A percentile compares a stretch with the other conserved stretches of the same genome.
These are phyloP conservation scores for Thermomucor indicae-seudaticae DNA, from an alignment of 371 early-diverging fungal genomes.

Conservation along the genomic window DNA sequence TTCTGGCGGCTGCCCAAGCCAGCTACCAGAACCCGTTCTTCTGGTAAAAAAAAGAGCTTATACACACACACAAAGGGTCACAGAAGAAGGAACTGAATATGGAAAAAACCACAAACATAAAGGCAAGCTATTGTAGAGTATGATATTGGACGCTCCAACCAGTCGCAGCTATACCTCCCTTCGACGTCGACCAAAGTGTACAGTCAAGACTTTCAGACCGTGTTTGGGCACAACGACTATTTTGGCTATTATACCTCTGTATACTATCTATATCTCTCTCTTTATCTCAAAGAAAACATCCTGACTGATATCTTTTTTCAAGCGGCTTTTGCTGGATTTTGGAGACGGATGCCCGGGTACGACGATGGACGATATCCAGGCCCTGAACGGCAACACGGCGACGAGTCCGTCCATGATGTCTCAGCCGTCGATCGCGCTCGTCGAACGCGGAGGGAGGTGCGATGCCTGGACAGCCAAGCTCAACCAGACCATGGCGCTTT, in stretches of 20 bases:
- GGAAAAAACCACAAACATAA: background rate
- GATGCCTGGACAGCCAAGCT: slow-evolving; percentile 34
- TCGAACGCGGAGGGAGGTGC: slow-evolving; percentile 21
- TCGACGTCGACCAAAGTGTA: slow-evolving; percentile 23
- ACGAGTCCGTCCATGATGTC: slow-evolving; percentile 9
- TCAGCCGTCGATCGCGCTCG: slow-evolving; percentile 24
- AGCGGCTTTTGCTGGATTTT: slow-evolving; percentile 16
- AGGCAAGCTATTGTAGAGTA: slow-evolving; percentile 11
- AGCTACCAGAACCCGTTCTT: slow-evolving; percentile 6
- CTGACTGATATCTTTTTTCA: background rate
- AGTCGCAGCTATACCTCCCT: background rate
- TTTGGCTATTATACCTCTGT: slow-evolving; percentile 17
- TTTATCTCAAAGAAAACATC: background rate
- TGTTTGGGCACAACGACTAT: slow-evolving; percentile 20
- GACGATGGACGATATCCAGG: slow-evolving; percentile 6
- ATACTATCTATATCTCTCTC: background rate
- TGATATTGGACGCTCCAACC: slow-evolving; percentile 5
- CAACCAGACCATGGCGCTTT: slow-evolving; percentile 11
- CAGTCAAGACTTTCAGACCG: slow-evolving; percentile 37
- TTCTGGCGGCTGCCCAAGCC: background rate
- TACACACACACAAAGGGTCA: background rate
- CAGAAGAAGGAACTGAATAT: background rate
- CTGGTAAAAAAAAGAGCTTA: background rate
- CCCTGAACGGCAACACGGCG: slow-evolving; percentile 4
- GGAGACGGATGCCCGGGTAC: slow-evolving; percentile 6